Evolutionary conservation across 129 eudicot species (phyloP).

Genomic region (Oenanthe sinensis): DNA sequence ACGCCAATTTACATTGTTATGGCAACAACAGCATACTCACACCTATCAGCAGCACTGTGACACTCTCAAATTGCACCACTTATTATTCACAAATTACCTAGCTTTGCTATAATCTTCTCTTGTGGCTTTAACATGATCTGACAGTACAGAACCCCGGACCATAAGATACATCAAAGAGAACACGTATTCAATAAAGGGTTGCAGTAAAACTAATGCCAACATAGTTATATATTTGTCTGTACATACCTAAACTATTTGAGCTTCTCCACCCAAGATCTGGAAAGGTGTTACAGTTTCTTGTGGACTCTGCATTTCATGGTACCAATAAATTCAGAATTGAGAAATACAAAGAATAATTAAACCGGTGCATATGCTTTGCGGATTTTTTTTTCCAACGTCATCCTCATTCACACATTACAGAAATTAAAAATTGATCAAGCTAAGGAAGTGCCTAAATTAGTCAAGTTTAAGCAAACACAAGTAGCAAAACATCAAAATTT

Average conservation of each 20-base stretch:
- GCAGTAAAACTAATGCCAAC: background rate
- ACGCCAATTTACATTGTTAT: no score
- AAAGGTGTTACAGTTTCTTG: slow-evolving; percentile 93
- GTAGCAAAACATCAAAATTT: no score
- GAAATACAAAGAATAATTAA: background rate
- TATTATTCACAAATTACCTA: slow-evolving; percentile 39
- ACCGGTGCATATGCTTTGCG: no score
- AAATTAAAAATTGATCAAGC: no score
- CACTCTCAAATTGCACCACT: background rate
- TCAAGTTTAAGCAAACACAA: no score
- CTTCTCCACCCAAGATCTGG: slow-evolving; percentile 95
- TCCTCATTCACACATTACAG: no score
- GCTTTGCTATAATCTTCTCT: slow-evolving; percentile 75
- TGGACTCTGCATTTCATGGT: slow-evolving; percentile 47
- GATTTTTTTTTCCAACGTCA: no score
- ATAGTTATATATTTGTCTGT: background rate
- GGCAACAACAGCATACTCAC: background rate
- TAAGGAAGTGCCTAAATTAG: no score
- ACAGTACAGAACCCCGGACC: slow-evolving; percentile 4
- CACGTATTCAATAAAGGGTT: background rate
- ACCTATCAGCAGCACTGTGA: background rate
- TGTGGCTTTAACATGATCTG: slow-evolving; percentile 99
- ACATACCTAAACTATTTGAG: slow-evolving; percentile 97
- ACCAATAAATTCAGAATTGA: slow-evolving; percentile 6
- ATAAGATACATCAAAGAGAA: background rate